These are phyloP conservation scores for Pseudogymnoascus verrucosus DNA, from an alignment of 2,329 filamentous ascomycete genomes.

Conservation along the genomic window DNA sequence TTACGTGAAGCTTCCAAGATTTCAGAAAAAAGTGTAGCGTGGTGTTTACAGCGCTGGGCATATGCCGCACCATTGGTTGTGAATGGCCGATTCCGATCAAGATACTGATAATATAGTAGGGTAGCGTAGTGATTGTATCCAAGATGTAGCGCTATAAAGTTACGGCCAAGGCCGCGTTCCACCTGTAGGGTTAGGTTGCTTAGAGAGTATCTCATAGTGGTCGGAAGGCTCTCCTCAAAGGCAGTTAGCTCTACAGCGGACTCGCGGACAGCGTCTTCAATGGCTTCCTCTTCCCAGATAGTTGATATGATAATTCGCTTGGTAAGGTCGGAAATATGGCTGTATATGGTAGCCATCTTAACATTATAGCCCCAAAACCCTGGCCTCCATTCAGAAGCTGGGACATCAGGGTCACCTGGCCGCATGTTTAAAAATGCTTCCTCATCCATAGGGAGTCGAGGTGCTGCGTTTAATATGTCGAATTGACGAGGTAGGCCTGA, in stretches of 20 bases:
- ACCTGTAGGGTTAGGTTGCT: constrained; percentile 22
- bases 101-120: constrained; percentile 32
- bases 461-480: neutral
- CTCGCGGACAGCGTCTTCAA: constrained; percentile 15
- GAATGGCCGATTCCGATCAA: constrained; percentile 21
- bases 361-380: constrained; percentile 32
- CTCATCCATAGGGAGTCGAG: constrained; percentile 27
- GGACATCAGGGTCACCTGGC: neutral
- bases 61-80: constrained; percentile 8
- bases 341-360: constrained; percentile 27
- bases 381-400: constrained; percentile 15
- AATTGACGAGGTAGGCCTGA: constrained; percentile 27
- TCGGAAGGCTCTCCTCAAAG: constrained; percentile 13
- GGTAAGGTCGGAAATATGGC: constrained; percentile 30
- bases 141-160: constrained; percentile 32
- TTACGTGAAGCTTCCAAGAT: constrained; percentile 21
- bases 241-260: constrained; percentile 15
- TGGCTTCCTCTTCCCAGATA: constrained; percentile 10
- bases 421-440: constrained; percentile 18
- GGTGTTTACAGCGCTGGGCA: constrained; percentile 22
- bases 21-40: constrained; percentile 25
- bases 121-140: constrained; percentile 32
- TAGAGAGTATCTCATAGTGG: neutral
- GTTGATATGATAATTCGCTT: constrained; percentile 18
- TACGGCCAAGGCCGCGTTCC: constrained; percentile 23